These are phyloP conservation scores for Trichocladium antarcticum DNA, from an alignment of 495 filamentous ascomycete genomes.

Conservation along the genomic window DNA sequence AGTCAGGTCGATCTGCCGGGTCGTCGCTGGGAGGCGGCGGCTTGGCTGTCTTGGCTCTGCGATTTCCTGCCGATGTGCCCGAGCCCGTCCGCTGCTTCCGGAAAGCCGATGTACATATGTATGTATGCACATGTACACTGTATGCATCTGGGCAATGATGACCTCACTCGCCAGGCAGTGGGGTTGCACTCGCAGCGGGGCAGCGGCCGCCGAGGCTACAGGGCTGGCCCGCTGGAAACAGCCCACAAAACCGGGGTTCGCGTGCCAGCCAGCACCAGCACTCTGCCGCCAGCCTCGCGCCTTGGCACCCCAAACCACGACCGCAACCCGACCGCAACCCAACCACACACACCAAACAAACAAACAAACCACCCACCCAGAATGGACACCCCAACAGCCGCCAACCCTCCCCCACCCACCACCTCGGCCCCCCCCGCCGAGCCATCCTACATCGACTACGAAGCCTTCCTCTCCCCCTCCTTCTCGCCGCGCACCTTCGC, in stretches of 20 bases:
- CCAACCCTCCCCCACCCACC: constrained; percentile 6
- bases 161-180: constrained; percentile 4
- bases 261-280: neutral
- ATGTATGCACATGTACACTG: neutral
- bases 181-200: constrained; percentile 2
- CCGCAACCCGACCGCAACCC: neutral
- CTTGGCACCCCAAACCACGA: neutral
- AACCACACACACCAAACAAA: neutral
- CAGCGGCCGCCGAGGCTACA: neutral
- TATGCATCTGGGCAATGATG: neutral
- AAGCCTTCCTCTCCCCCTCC: constrained; percentile 71
- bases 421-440: constrained; percentile 34
- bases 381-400: neutral
- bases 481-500: constrained; percentile 77
- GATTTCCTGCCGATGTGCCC: neutral
- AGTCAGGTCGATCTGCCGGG: no score
- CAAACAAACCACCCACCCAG: neutral
- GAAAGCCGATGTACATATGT: neutral
- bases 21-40: no score
- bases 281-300: neutral
- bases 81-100: neutral
- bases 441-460: constrained; percentile 92
- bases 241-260: neutral
- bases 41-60: no score
- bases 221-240: neutral